Evolutionary conservation across 768 basidiomycete species (phyloP).

Genomic region (Suillus occidentalis): DNA sequence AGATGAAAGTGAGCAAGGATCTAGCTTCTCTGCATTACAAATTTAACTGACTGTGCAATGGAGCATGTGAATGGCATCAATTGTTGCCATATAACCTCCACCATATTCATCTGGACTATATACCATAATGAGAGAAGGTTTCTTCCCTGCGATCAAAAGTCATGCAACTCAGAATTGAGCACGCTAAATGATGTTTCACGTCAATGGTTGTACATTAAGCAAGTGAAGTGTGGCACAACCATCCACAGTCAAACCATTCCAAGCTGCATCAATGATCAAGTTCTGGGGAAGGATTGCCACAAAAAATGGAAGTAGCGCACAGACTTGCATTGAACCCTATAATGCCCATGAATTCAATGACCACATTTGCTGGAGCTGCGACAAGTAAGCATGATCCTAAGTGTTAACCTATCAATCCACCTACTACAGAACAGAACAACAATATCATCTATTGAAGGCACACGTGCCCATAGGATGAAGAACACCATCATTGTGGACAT

Average conservation of each 20-base stretch:
- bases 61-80: slow-evolving; percentile 12
- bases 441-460: not conserved
- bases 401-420: not conserved
- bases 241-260: slow-evolving; percentile 8
- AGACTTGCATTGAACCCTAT: slow-evolving; percentile 3
- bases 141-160: slow-evolving; percentile 8
- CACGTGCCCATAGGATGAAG: slow-evolving; percentile 10
- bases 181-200: not conserved
- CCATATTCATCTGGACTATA: slow-evolving; percentile 12
- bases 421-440: not conserved
- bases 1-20: not conserved
- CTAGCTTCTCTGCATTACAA: not conserved
- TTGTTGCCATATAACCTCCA: slow-evolving; percentile 12
- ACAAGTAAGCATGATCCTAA: not conserved
- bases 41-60: slow-evolving; percentile 9
- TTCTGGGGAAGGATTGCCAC: slow-evolving; percentile 10
- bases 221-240: not conserved
- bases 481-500: not conserved
- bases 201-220: not conserved
- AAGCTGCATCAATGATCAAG: slow-evolving; percentile 16
- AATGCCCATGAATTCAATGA: slow-evolving; percentile 11
- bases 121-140: slow-evolving; percentile 2
- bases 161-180: slow-evolving; percentile 6
- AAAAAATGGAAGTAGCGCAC: slow-evolving; percentile 1
- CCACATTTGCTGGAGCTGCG: slow-evolving; percentile 13